Evolutionary conservation across 148 eudicot species (phyloP).

Genomic region (Bassia scoparia): DNA sequence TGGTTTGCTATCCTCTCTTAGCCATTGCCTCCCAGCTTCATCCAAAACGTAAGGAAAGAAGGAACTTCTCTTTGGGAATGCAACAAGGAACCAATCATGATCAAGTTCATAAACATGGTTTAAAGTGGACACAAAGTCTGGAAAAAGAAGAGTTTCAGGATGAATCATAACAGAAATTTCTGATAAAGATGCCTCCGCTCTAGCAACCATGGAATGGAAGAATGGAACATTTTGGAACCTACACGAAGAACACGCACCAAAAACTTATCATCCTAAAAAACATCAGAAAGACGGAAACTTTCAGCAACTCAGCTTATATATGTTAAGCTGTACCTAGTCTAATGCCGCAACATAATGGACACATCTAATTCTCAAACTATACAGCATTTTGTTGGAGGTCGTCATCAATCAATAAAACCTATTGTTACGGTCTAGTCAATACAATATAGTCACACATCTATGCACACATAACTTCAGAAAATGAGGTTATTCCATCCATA

Average conservation of each 20-base stretch:
- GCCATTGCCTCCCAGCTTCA: slow-evolving; percentile 57
- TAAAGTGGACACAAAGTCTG: slow-evolving; percentile 58
- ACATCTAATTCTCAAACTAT: background rate
- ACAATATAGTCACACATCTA: background rate
- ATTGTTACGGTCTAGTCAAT: too few species aligned
- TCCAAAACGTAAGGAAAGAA: slow-evolving; percentile 57
- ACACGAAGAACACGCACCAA: slow-evolving; percentile 14
- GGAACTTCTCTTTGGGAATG: slow-evolving; percentile 49
- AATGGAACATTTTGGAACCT: slow-evolving; percentile 76
- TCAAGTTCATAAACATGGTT: slow-evolving; percentile 65
- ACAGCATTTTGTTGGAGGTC: background rate
- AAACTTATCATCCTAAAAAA: slow-evolving; percentile 13
- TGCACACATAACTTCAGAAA: background rate
- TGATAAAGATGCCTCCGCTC: slow-evolving; percentile 64
- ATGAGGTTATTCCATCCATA: background rate
- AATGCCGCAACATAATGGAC: slow-evolving; percentile 3
- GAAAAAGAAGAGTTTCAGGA: slow-evolving; percentile 72
- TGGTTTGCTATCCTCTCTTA: slow-evolving; percentile 43
- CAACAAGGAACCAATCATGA: slow-evolving; percentile 82
- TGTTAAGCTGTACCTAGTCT: background rate
- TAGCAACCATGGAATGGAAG: slow-evolving; percentile 95
- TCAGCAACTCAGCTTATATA: background rate
- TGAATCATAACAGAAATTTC: slow-evolving; percentile 68
- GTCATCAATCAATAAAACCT: too few species aligned
- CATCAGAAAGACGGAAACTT: too few species aligned